Evolutionary conservation across 2,329 filamentous ascomycete species (phyloP), one percentile per base, ranked within the genome.

Genomic region (Aspergillus cejpii): DNA sequence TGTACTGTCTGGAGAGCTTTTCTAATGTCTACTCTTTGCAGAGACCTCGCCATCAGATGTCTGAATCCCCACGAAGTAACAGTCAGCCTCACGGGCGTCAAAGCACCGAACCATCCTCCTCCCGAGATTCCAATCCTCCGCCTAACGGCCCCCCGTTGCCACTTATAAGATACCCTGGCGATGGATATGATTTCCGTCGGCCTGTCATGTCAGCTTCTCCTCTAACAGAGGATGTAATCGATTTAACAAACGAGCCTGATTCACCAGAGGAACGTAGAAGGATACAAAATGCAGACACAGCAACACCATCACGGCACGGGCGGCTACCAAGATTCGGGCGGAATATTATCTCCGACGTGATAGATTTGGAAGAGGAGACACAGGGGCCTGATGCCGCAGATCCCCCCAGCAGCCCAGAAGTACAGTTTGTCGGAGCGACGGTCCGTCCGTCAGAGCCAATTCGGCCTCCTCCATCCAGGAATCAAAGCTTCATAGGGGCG

Each of bases 181-280:
- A 79, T 63, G 77, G 77, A 3, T 65, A 72, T 36, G 78, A 81
- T 50, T 76, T 69, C 49, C 67, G 78, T 47, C 67, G 75, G 48
- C 78, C 78, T 1, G 61, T 69, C 12, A 67, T 70, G 63, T 68
- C 63, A 3, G 66, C 53, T n/a, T 46, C 59, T n/a, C 42, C 54
- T 17, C 56, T 54, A 10, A 48, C 45, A 8, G 59, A 61, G 37
- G 62, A 69, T 39, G 62, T 73, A 6, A 74, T 75, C 26, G 71
- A 75, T 52, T 56, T 75, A 15, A 74, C 72, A 12, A 62, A 69
- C 19, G 72, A 73, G 6, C 62, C 68, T 1, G 68, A 70, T 33
- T 61, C 60, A n/a, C 63, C 62, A 20, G 56, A 62, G 20, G 51
- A 55, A 33, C 41, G 42, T 36, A 33, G 11, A 12, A 24, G 14